Percentiles rank a stretch among this genome's conserved stretches.
Evolutionary conservation across 495 filamentous ascomycete species (phyloP).

Genomic region (Lasiosphaeria ovina): DNA sequence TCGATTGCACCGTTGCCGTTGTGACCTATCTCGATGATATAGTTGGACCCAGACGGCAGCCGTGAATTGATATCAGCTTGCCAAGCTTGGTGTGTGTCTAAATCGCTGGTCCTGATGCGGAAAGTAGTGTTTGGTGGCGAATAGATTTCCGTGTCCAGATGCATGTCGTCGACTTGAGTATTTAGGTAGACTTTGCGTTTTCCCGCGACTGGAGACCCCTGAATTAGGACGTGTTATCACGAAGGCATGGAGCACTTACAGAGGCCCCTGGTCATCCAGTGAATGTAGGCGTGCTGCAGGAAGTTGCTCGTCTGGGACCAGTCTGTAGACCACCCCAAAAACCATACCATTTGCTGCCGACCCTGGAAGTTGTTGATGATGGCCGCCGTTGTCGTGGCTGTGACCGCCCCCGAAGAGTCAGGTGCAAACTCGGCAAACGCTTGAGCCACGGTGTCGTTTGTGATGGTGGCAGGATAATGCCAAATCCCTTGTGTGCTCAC

Average conservation of each 20-base stretch:
- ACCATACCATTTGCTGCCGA: slow-evolving; percentile 62
- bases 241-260: slow-evolving; percentile 16
- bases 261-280: slow-evolving; percentile 58
- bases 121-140: slow-evolving; percentile 39
- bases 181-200: slow-evolving; percentile 55
- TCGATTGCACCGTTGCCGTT: slow-evolving; percentile 63
- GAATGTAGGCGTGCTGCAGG: slow-evolving; percentile 63
- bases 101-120: slow-evolving; percentile 50
- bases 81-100: slow-evolving; percentile 51
- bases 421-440: slow-evolving; percentile 52
- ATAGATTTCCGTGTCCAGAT: slow-evolving; percentile 57
- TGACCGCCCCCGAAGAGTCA: slow-evolving; percentile 25
- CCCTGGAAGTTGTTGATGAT: slow-evolving; percentile 60
- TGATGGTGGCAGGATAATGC: slow-evolving; percentile 58
- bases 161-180: slow-evolving; percentile 68
- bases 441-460: slow-evolving; percentile 51
- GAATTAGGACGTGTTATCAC: not conserved
- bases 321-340: slow-evolving; percentile 53
- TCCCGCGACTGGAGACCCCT: slow-evolving; percentile 37
- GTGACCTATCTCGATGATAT: slow-evolving; percentile 57
- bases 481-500: slow-evolving; percentile 45
- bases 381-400: slow-evolving; percentile 45
- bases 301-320: slow-evolving; percentile 57
- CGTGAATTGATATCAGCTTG: slow-evolving; percentile 48
- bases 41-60: slow-evolving; percentile 55